These are phyloP conservation scores for Alnus rubra DNA, from an alignment of 306 rosid genomes.

Conservation along the genomic window DNA sequence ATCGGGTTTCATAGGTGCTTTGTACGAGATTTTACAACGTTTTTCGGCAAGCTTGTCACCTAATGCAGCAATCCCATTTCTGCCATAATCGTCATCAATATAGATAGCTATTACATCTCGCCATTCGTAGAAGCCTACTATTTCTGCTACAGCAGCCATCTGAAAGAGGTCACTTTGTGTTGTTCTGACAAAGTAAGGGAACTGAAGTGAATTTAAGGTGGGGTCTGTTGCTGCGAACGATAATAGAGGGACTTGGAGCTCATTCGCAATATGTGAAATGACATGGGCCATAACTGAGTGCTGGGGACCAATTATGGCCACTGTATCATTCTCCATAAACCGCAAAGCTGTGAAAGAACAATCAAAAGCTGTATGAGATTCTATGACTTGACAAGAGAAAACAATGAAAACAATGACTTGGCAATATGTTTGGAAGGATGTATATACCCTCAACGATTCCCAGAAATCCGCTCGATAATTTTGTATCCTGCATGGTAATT, in stretches of 20 bases:
- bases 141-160: slow-evolving; percentile 84
- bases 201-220: slow-evolving; percentile 85
- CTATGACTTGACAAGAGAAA: slow-evolving; percentile 2
- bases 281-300: slow-evolving; percentile 81
- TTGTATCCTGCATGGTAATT: slow-evolving; percentile 42
- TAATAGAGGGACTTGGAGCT: slow-evolving; percentile 78
- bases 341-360: slow-evolving; percentile 55
- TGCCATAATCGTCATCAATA: slow-evolving; percentile 84
- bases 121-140: slow-evolving; percentile 69
- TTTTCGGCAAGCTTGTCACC: slow-evolving; percentile 77
- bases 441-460: slow-evolving; percentile 49
- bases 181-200: slow-evolving; percentile 80
- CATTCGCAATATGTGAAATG: slow-evolving; percentile 83
- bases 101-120: slow-evolving; percentile 82
- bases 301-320: slow-evolving; percentile 95
- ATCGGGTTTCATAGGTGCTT: slow-evolving; percentile 62
- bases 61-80: slow-evolving; percentile 74
- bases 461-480: slow-evolving; percentile 44
- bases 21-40: slow-evolving; percentile 75
- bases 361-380: not conserved
- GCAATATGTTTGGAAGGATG: not conserved
- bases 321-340: slow-evolving; percentile 63
- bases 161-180: slow-evolving; percentile 64
- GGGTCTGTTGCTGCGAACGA: slow-evolving; percentile 87
- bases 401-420: not conserved